A percentile compares a stretch with the other conserved stretches of the same genome.
phyloP scores from a whole-genome alignment of 129 eudicot genomes.

The Saposhnikovia divaricata region DNA sequence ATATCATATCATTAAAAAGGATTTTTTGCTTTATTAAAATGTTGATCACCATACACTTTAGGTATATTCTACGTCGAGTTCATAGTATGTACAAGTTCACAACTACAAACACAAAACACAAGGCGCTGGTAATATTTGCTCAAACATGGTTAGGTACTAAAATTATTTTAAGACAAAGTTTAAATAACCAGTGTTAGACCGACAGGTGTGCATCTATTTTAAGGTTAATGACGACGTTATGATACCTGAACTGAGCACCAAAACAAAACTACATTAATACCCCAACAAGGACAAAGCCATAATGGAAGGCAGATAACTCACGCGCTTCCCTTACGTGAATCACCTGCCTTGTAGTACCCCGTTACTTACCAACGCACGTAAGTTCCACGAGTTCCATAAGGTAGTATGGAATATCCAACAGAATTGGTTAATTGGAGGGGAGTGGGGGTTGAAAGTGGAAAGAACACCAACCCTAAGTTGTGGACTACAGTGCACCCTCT shows the following conservation, averaged over 20 bases:
- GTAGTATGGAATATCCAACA: not conserved
- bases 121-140: not conserved
- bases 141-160: not conserved
- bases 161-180: not conserved
- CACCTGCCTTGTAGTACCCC: not conserved
- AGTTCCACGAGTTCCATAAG: not conserved
- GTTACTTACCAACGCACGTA: not conserved
- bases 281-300: not conserved
- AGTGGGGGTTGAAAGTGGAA: not conserved
- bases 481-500: not conserved
- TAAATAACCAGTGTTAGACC: not conserved
- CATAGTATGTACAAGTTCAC: too few species aligned
- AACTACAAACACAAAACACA: not conserved
- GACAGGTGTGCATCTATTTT: slow-evolving; percentile 4
- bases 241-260: not conserved
- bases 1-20: too few species aligned
- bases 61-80: too few species aligned
- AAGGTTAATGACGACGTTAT: slow-evolving; percentile 6
- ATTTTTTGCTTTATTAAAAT: too few species aligned
- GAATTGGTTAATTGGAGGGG: not conserved
- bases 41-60: too few species aligned
- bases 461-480: slow-evolving; percentile 12
- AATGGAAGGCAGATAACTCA: not conserved
- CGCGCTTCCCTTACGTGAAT: not conserved
- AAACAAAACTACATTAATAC: not conserved